phyloP scores from a whole-genome alignment of 192 early-diverging fungal genomes.

The Geranomyces michiganensis region DNA sequence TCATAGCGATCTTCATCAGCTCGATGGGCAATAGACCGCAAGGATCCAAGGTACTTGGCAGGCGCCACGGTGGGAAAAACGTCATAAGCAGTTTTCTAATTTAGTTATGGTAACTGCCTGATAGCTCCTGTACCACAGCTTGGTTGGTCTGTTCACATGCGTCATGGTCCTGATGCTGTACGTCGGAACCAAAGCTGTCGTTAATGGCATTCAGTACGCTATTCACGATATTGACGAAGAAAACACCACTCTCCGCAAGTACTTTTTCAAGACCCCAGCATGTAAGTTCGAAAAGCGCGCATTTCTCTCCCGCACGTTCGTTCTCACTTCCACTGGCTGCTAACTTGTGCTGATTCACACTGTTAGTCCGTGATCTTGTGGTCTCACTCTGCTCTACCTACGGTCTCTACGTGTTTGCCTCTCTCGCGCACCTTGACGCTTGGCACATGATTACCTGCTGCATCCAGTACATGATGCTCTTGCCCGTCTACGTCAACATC shows the following conservation, averaged over 20 bases:
- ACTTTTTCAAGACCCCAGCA: slow-evolving; percentile 43
- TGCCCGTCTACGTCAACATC: slow-evolving; percentile 51
- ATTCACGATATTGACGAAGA: slow-evolving; percentile 6
- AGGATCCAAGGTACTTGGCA: slow-evolving; percentile 28
- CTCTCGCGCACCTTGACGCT: slow-evolving; percentile 48
- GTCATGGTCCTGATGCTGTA: slow-evolving; percentile 69
- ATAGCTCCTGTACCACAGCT: slow-evolving; percentile 68
- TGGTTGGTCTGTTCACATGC: slow-evolving; percentile 76
- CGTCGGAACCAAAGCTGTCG: slow-evolving; percentile 48
- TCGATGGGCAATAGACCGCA: slow-evolving; percentile 54
- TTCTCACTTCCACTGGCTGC: neutral
- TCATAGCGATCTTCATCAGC: slow-evolving; percentile 56
- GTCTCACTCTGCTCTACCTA: slow-evolving; percentile 47
- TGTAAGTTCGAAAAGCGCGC: slow-evolving; percentile 31
- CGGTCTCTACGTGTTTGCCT: slow-evolving; percentile 47
- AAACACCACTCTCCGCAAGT: slow-evolving; percentile 27
- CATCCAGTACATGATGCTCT: slow-evolving; percentile 52
- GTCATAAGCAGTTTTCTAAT: too few species aligned
- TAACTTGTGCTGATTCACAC: neutral
- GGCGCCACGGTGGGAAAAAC: neutral
- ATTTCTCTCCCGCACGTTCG: too few species aligned
- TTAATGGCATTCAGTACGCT: slow-evolving; percentile 27
- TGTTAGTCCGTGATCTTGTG: slow-evolving; percentile 43
- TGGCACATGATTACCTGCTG: slow-evolving; percentile 55
- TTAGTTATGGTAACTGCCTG: neutral